A percentile compares a stretch with the other conserved stretches of the same genome.
These are phyloP conservation scores for Tillandsia fasciculata DNA, from an alignment of 176 grass and related monocot species.

Conservation along the genomic window DNA sequence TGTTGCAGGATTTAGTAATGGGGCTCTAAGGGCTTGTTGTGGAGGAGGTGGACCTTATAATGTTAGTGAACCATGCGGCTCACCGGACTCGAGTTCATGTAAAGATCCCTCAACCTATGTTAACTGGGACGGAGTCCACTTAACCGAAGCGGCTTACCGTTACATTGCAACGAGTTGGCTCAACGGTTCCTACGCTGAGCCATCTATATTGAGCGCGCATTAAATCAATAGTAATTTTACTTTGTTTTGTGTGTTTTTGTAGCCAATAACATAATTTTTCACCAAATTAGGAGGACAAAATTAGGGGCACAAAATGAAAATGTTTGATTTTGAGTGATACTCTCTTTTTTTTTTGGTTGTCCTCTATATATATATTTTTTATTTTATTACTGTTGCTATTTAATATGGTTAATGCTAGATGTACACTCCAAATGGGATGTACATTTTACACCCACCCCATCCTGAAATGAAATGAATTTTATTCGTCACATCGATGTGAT, in stretches of 20 bases:
- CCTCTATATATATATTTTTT: too few relatives aligned
- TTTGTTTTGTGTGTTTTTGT: not conserved
- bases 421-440: too few relatives aligned
- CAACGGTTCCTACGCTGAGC: constrained; percentile 10
- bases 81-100: constrained; percentile 40
- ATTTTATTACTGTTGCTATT: too few relatives aligned
- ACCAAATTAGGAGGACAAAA: not conserved
- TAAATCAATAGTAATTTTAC: not conserved
- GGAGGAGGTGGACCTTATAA: constrained; percentile 66
- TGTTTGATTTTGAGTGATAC: too few relatives aligned
- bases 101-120: constrained; percentile 44
- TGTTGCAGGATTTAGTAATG: constrained; percentile 49
- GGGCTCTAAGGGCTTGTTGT: constrained; percentile 52
- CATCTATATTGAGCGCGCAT: not conserved
- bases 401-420: too few relatives aligned
- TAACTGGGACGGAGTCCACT: constrained; percentile 89
- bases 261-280: not conserved
- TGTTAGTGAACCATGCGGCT: constrained; percentile 42
- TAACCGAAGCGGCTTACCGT: constrained; percentile 69
- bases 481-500: too few relatives aligned
- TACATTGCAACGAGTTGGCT: constrained; percentile 71
- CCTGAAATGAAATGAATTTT: too few relatives aligned
- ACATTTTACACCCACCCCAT: too few relatives aligned
- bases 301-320: too few relatives aligned
- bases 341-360: too few relatives aligned